Evolutionary conservation across 2,329 filamentous ascomycete species (phyloP), one percentile per base, ranked within the genome.

Genomic region (Aspergillus chevalieri): DNA sequence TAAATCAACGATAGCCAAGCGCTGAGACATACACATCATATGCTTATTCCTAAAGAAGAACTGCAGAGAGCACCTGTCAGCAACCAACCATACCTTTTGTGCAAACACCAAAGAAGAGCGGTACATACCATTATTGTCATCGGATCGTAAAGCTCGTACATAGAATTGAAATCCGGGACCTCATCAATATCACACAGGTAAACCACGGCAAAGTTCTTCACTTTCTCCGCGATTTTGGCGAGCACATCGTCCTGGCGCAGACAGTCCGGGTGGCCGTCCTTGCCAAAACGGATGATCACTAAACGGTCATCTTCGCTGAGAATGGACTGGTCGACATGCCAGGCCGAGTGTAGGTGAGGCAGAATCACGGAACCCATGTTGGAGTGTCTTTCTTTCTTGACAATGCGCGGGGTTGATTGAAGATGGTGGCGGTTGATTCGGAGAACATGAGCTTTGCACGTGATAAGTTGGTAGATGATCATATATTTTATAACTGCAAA

Each of bases 311-410:
- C 89, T 74, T 97, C 91, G 41, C 79, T 81, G 65, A 89, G 84
- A 65, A 96, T 96, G 56, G 91, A 90, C 74, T 97, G 91, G 77
- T 97, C 93, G 65, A 98, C 93, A 71, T 98, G 93, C 93, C 92
- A 98, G 70, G 89, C 93, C 39, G 87, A 91, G 60, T 82, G 82
- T 43, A 98, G 81, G 71, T 97, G 92, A 43, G 92, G 92, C 47
- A 98, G 83, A 45, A 95, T 87, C 55, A 96, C 87, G 63, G 90
- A 95, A 62, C 90, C 89, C 82, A 84, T 84, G 53, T 44, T 67
- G 52, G 39, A 22, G 24, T 9, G 10, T 22, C 15, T 9, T 2
- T 22, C 15, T 21, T 19, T 5, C n/a, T 38, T 38, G 12, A 38
- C n/a, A 19, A n/a, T n/a, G 34, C n/a, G 34, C 17, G n/a, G 34